Conservation (phyloP, 371 early-diverging fungal genomes). For the Conidiobolus incongruus region DNA sequence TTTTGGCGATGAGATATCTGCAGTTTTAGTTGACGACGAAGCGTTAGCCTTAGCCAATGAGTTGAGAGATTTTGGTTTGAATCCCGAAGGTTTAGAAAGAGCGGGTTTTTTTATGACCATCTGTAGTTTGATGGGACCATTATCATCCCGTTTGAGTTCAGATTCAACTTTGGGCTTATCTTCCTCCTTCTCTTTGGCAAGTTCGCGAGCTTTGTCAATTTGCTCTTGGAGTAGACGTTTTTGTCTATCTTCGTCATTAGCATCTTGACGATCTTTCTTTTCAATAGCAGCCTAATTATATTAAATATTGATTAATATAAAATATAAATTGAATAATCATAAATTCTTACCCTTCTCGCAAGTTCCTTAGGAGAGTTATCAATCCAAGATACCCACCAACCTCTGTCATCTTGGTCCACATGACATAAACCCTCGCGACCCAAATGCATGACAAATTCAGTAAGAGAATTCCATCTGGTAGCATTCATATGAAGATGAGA, state of each 20-base stretch:
- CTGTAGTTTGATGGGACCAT: no score
- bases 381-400: conserved; percentile 78
- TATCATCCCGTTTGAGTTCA: no score
- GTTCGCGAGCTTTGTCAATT: conserved; percentile 42
- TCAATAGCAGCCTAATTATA: conserved; percentile 57
- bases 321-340: not conserved
- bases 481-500: conserved; percentile 92
- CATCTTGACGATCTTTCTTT: conserved; percentile 55
- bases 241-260: conserved; percentile 71
- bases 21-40: no score
- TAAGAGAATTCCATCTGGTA: conserved; percentile 70
- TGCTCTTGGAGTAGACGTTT: conserved; percentile 52
- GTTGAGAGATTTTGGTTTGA: no score
- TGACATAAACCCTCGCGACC: conserved; percentile 61
- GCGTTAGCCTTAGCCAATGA: no score
- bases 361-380: conserved; percentile 74
- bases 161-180: conserved; percentile 10
- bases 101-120: no score
- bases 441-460: conserved; percentile 65
- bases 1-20: no score
- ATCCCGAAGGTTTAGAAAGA: no score
- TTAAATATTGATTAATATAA: not conserved
- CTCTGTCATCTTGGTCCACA: conserved; percentile 80
- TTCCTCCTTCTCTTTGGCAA: conserved; percentile 15
- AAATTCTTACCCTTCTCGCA: conserved; percentile 25